Percentiles rank a stretch among this genome's conserved stretches.
Evolutionary conservation across 805 yeast genomes (phyloP).

Genomic region (Wickerhamomyces bovis): DNA sequence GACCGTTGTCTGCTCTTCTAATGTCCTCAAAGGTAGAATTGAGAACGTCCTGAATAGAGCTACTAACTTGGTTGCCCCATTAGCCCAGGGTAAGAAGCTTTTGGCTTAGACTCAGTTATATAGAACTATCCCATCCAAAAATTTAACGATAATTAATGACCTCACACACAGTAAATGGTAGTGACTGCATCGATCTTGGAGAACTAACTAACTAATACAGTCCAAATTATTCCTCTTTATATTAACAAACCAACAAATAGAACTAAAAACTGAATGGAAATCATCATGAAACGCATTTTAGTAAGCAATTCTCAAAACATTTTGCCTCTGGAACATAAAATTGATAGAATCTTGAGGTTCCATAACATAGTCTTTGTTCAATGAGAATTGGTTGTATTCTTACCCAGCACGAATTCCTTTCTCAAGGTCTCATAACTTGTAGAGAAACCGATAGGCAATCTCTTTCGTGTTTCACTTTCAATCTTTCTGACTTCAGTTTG

Average conservation of each 20-base stretch:
- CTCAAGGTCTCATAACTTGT: constrained; percentile 80
- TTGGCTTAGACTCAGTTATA: not conserved
- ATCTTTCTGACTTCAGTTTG: constrained; percentile 70
- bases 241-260: not conserved
- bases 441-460: constrained; percentile 95
- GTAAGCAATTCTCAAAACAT: constrained; percentile 49
- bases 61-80: constrained; percentile 76
- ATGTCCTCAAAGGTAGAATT: constrained; percentile 74
- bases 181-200: not conserved
- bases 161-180: not conserved
- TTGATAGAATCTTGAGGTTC: constrained; percentile 86
- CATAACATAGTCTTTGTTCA: constrained; percentile 77
- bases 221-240: not conserved
- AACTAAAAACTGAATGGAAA: not conserved
- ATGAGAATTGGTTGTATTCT: constrained; percentile 60
- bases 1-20: constrained; percentile 66
- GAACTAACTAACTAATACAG: not conserved
- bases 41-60: constrained; percentile 77
- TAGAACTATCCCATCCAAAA: not conserved
- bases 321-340: constrained; percentile 81
- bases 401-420: constrained; percentile 71
- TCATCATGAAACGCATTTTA: not conserved
- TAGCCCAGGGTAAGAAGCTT: constrained; percentile 38
- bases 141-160: not conserved
- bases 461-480: constrained; percentile 78